Evolutionary conservation across 2,329 filamentous ascomycete species (phyloP), one percentile per base, ranked within the genome.

Genomic region (Pseudogymnoascus destructans): DNA sequence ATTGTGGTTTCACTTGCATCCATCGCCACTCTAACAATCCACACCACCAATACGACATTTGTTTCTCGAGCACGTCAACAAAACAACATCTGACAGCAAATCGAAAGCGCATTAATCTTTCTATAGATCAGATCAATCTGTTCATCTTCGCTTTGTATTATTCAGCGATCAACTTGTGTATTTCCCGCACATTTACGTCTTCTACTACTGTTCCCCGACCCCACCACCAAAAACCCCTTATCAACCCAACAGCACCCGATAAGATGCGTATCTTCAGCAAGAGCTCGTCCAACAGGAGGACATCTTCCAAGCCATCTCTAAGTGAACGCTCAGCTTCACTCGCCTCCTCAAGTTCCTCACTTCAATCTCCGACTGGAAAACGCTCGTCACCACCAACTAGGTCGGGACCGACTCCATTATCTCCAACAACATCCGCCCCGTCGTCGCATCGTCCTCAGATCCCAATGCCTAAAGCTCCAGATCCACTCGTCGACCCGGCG

Each of bases 401-500:
- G 23, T 30, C 35, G 7, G 35, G 33, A 46, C 38, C 55, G 13
- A 11, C 54, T 21, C 58, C 58, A n/a, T 46, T 58, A 27, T 40
- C 38, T 32, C 59, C 57, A 25, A 59, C 46, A 23, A 57, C 52
- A 15, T n/a, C 57, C n/a, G 38, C 33, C 9, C 35, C 57, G 36
- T 60, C 66, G 64, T 60, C 66, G 64, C 76, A 73, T 62, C 79
- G 91, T 64, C 83, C 86, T 65, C 87, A 90, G 71, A 78, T 95
- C 66, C 81, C 89, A 63, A 80, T 97, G 54, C 88, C 92, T 55
- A 85, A 83, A 67, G 84, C 90, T 13, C 91, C 92, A 25, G 91
- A 97, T 72, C 91, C 92, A 66, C 79, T 85, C 62, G 77, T 92
- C 65, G 89, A 97, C 70, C 91, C 92, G 17, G 89, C 87, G 21